Percentiles rank a stretch among this genome's conserved stretches.
Conservation (phyloP, 306 rosid genomes). For the Alnus glutinosa region DNA sequence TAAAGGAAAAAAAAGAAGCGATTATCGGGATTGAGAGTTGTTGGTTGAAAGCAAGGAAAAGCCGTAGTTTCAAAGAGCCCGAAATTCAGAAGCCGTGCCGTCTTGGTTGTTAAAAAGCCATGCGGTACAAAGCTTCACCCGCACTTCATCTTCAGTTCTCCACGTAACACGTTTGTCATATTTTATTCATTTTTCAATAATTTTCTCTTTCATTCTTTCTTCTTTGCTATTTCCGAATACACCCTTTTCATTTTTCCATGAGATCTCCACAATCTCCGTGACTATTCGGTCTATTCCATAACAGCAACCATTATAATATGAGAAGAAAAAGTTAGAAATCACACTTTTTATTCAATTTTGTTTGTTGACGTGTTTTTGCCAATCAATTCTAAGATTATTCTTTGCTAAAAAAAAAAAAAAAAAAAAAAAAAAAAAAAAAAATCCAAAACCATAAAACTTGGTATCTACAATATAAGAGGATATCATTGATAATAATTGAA, state of each 20-base stretch:
- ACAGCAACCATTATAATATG: background rate
- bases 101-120: constrained; percentile 52
- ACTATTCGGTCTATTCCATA: background rate
- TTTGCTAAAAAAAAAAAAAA: no score
- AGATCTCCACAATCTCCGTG: constrained; percentile 27
- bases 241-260: constrained; percentile 19
- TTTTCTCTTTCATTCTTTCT: constrained; percentile 10
- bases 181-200: constrained; percentile 15
- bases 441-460: no score
- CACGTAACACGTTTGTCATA: constrained; percentile 15
- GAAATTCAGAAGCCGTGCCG: constrained; percentile 78
- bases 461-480: no score
- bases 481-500: no score
- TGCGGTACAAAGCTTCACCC: constrained; percentile 43
- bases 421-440: no score
- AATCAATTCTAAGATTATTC: no score
- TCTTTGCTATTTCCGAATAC: constrained; percentile 38
- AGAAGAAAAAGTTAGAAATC: no score
- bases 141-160: constrained; percentile 41
- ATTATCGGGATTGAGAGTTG: constrained; percentile 44
- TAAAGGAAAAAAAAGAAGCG: background rate
- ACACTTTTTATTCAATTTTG: no score
- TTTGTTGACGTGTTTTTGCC: no score
- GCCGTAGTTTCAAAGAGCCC: constrained; percentile 48
- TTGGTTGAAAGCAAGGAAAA: constrained; percentile 44